phyloP scores from a whole-genome alignment of 2,329 filamentous ascomycete species.

The Alternaria ventricosa region DNA sequence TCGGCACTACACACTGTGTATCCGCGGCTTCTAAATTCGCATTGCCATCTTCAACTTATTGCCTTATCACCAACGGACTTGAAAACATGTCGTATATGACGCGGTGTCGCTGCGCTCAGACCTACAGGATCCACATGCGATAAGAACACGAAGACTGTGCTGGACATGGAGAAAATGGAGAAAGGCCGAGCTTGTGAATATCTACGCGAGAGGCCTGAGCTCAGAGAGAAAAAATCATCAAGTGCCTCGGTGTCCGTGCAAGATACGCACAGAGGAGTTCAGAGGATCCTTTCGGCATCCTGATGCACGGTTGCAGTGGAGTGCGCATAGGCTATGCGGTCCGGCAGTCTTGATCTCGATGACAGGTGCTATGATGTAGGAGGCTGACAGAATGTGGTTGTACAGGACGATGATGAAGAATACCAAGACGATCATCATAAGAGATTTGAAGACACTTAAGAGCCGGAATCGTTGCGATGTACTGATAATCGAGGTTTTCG shows the following conservation, averaged over 20 bases:
- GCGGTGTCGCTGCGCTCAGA: neutral
- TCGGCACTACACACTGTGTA: neutral
- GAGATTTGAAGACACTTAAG: neutral
- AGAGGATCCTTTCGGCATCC: neutral
- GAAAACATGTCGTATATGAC: neutral
- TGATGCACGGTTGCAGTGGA: neutral
- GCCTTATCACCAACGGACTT: neutral
- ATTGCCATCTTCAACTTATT: neutral
- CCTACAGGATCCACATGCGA: constrained; percentile 1
- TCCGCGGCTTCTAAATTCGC: neutral
- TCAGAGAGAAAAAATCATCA: constrained; percentile 1
- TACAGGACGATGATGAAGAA: neutral
- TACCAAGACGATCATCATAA: neutral
- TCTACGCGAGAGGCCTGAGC: constrained; percentile 15
- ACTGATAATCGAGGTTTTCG: neutral
- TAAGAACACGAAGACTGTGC: constrained; percentile 9
- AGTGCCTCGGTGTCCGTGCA: neutral
- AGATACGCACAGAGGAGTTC: neutral
- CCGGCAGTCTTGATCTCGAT: neutral
- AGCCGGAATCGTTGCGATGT: neutral
- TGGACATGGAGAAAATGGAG: neutral
- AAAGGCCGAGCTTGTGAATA: constrained; percentile 1
- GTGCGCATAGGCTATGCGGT: neutral
- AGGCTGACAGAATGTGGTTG: neutral
- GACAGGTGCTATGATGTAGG: neutral